These are phyloP conservation scores for Alternaria gaisen DNA, from an alignment of 2,329 filamentous ascomycete species.

Conservation along the genomic window DNA sequence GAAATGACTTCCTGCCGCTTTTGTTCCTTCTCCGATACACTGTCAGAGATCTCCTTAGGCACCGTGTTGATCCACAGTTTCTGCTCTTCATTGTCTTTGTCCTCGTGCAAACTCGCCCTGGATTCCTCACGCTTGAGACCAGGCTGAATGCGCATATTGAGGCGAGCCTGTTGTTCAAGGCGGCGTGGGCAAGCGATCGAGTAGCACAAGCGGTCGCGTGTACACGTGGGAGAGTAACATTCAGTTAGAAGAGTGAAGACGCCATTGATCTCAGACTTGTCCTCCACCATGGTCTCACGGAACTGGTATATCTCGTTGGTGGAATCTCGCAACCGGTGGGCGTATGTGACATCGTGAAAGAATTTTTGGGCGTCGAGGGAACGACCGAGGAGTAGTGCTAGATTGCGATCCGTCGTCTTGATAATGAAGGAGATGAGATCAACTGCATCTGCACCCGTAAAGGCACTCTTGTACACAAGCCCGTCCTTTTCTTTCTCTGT, in stretches of 20 bases:
- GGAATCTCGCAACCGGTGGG: constrained; percentile 94
- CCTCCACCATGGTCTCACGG: constrained; percentile 88
- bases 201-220: constrained; percentile 93
- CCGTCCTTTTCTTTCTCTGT: constrained; percentile 96
- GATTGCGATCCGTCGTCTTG: constrained; percentile 92
- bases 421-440: constrained; percentile 97
- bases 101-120: constrained; percentile 79
- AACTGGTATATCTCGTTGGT: constrained; percentile 96
- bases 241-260: constrained; percentile 96
- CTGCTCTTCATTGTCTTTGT: constrained; percentile 91
- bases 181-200: constrained; percentile 95
- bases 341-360: constrained; percentile 99
- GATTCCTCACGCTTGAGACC: constrained; percentile 79
- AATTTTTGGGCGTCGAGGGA: constrained; percentile 97
- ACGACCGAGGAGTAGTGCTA: constrained; percentile 88
- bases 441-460: constrained; percentile 93
- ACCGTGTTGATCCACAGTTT: constrained; percentile 99
- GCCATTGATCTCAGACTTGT: constrained; percentile 86
- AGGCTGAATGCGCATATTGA: constrained; percentile 92
- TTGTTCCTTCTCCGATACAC: constrained; percentile 89
- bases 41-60: constrained; percentile 91
- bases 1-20: constrained; percentile 98
- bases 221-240: constrained; percentile 98
- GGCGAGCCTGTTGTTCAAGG: constrained; percentile 90
- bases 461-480: constrained; percentile 95